These are phyloP conservation scores for Nicotiana otophora DNA, from an alignment of 257 asterid species.

Conservation along the genomic window DNA sequence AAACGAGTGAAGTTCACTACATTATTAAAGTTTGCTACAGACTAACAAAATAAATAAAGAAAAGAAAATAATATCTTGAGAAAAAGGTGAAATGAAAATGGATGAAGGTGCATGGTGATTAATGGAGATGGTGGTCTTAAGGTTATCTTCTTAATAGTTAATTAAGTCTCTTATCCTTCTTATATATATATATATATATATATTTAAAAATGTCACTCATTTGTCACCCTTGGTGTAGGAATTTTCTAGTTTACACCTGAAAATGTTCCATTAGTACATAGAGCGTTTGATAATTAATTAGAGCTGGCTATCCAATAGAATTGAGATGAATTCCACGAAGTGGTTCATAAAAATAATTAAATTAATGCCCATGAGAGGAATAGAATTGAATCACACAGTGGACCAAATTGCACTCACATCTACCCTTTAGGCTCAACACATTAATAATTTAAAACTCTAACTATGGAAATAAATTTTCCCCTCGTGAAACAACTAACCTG, in stretches of 20 bases:
- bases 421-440: background rate
- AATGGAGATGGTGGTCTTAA: slow-evolving; percentile 8
- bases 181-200: background rate
- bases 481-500: background rate
- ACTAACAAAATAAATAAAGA: background rate
- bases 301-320: slow-evolving; percentile 8
- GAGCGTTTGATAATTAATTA: background rate
- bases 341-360: background rate
- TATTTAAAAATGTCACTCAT: slow-evolving; percentile 8
- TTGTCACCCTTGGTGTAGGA: background rate
- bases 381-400: background rate
- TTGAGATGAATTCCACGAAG: background rate
- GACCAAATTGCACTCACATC: background rate
- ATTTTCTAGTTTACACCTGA: slow-evolving; percentile 11
- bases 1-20: background rate
- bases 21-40: background rate
- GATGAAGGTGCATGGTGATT: slow-evolving; percentile 11
- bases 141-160: slow-evolving; percentile 7
- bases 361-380: background rate
- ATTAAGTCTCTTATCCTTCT: background rate
- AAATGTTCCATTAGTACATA: slow-evolving; percentile 6
- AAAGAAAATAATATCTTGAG: slow-evolving; percentile 1
- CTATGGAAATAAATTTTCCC: background rate
- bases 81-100: background rate
- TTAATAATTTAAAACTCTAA: background rate